phyloP scores from a whole-genome alignment of 2,329 filamentous ascomycete genomes.

The Parastagonospora avenae region DNA sequence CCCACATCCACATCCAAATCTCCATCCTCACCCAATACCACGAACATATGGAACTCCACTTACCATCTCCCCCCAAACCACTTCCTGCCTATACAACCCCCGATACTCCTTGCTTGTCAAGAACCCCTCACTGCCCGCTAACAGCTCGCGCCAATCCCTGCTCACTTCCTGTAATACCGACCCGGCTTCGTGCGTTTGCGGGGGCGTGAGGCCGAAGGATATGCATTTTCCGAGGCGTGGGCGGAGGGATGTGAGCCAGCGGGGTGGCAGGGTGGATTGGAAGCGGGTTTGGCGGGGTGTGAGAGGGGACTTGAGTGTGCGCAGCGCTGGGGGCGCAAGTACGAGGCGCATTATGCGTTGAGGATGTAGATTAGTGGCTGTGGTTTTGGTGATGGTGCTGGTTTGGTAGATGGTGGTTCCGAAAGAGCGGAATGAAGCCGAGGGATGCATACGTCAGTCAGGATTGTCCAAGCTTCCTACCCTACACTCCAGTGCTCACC shows the following conservation, averaged over 20 bases:
- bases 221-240: slow-evolving; percentile 74
- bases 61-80: slow-evolving; percentile 89
- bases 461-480: not conserved
- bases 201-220: slow-evolving; percentile 68
- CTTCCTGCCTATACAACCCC: slow-evolving; percentile 68
- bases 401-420: too few species aligned
- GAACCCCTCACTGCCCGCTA: slow-evolving; percentile 77
- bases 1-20: slow-evolving; percentile 4
- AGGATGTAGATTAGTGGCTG: not conserved
- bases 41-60: slow-evolving; percentile 23
- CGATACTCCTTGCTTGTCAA: slow-evolving; percentile 66
- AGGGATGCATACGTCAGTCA: slow-evolving; percentile 1
- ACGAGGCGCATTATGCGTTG: not conserved
- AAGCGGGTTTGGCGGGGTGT: slow-evolving; percentile 8
- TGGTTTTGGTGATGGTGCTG: too few species aligned
- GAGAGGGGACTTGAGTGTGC: slow-evolving; percentile 2
- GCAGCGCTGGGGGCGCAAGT: slow-evolving; percentile 5
- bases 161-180: slow-evolving; percentile 65
- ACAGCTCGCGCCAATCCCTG: slow-evolving; percentile 71
- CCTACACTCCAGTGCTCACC: not conserved
- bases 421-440: not conserved
- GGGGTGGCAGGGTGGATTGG: slow-evolving; percentile 43
- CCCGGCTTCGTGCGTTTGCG: slow-evolving; percentile 64
- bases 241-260: slow-evolving; percentile 74
- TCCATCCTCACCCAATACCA: not conserved